Conservation (phyloP, 2,329 filamentous ascomycete species). For the Fusarium torreyae region DNA sequence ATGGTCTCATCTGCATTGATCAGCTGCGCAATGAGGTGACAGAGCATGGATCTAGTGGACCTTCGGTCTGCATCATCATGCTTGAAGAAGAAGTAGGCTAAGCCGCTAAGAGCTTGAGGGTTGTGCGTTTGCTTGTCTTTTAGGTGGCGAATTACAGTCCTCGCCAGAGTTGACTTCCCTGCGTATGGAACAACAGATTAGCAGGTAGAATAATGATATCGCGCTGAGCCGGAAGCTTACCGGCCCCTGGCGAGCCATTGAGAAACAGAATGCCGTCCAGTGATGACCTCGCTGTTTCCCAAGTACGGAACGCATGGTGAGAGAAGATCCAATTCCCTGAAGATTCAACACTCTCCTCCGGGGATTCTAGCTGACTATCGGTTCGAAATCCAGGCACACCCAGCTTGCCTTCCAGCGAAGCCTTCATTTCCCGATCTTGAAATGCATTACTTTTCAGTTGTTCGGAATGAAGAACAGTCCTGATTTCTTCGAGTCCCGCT, state of each 20-base stretch:
- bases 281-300: fast-evolving
- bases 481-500: fast-evolving
- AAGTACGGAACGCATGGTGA: fast-evolving
- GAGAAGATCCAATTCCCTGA: background rate
- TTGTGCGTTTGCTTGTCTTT: fast-evolving
- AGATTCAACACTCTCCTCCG: fast-evolving
- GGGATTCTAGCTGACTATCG: fast-evolving
- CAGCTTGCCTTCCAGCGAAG: background rate
- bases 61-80: fast-evolving
- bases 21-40: fast-evolving
- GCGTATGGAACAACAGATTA: fast-evolving
- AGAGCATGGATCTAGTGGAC: background rate
- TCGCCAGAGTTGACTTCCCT: background rate
- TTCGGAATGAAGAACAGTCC: fast-evolving
- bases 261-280: background rate
- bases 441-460: fast-evolving
- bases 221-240: fast-evolving
- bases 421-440: background rate
- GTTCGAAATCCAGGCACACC: fast-evolving
- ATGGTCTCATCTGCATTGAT: fast-evolving
- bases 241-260: background rate
- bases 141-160: background rate
- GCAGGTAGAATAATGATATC: fast-evolving
- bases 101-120: fast-evolving
- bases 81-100: background rate